Evolutionary conservation across 495 filamentous ascomycete species (phyloP), one percentile per base, ranked within the genome.

Genomic region (Lasiosphaeria miniovina): DNA sequence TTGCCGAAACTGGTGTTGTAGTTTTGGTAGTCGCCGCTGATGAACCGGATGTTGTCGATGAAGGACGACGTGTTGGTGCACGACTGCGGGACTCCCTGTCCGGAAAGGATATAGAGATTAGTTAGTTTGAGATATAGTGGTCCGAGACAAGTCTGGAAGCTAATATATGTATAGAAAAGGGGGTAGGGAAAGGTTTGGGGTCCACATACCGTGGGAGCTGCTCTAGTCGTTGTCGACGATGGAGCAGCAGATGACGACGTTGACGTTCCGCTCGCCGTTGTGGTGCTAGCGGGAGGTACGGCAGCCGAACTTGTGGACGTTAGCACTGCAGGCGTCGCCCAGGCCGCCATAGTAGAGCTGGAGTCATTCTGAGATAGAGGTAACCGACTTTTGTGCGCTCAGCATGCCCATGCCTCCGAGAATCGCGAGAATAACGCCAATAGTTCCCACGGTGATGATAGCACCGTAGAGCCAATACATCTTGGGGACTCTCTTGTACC

Each of bases 391-490:
- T 49, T 50, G 45, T 8, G 46, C 46, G 1, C 40, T 38, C 6
- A 71, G 49, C 7, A 56, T 50, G 15, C 58, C 58, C 66, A 69
- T 62, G 52, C 64, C 68, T 36, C 64, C 68, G 10, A 71, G 61
- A 31, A 71, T 69, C 10, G 68, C 68, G 40, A 71, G 32, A 14
- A 71, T 11, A 36, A 71, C 66, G 14, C 36, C 68, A 3, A 49
- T 52, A 33, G 62, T 60, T 46, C 68, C 68, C 12, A 69, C n/a
- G n/a, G 59, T 36, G 32, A 51, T 58, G 24, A 71, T 45, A 35
- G 17, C 36, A 35, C 54, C 54, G 48, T 57, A 54, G 5, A 65
- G 45, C 66, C 66, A 69, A 46, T 53, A 58, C 36, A 53, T 17
- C 4, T 35, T 61, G 31, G 58, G 57, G 35, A 67, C 54, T n/a